These are phyloP conservation scores for Vigna angularis DNA, from an alignment of 306 rosid species.

Conservation along the genomic window DNA sequence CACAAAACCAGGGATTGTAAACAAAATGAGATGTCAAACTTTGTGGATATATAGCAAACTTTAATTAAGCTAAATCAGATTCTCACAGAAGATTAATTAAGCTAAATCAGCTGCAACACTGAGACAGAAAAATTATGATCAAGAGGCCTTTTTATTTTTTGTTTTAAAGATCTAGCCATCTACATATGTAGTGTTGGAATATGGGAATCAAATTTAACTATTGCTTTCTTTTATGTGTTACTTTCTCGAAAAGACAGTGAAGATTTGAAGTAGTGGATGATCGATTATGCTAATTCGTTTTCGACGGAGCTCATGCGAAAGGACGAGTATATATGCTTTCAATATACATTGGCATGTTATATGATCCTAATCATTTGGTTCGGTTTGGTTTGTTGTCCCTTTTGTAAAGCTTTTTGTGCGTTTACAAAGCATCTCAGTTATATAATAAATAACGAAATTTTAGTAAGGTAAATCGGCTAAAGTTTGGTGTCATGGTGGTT, in stretches of 20 bases:
- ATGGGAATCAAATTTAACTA: not conserved
- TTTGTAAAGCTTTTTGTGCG: not conserved
- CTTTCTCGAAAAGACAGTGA: not conserved
- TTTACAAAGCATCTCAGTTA: not conserved
- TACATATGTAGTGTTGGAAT: not conserved
- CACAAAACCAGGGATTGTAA: not conserved
- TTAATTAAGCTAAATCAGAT: not conserved
- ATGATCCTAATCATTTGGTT: slow-evolving; percentile 3
- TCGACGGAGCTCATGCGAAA: slow-evolving; percentile 21
- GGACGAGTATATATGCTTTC: slow-evolving; percentile 12
- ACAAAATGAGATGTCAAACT: not conserved
- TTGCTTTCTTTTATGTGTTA: not conserved
- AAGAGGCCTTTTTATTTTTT: not conserved
- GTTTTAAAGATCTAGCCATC: not conserved
- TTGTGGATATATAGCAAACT: not conserved
- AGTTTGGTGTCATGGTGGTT: slow-evolving; percentile 13
- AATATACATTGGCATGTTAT: slow-evolving; percentile 6
- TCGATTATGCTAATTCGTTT: not conserved
- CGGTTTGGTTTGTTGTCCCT: not conserved
- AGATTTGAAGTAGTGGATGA: not conserved
- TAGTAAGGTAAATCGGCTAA: not conserved
- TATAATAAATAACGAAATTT: slow-evolving; percentile 9
- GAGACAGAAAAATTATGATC: not conserved
- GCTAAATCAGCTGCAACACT: not conserved
- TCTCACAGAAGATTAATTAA: not conserved